Base-by-base conservation (phyloP, 2,329 filamentous ascomycete genomes). In the Alternaria triticimaculans region DNA sequence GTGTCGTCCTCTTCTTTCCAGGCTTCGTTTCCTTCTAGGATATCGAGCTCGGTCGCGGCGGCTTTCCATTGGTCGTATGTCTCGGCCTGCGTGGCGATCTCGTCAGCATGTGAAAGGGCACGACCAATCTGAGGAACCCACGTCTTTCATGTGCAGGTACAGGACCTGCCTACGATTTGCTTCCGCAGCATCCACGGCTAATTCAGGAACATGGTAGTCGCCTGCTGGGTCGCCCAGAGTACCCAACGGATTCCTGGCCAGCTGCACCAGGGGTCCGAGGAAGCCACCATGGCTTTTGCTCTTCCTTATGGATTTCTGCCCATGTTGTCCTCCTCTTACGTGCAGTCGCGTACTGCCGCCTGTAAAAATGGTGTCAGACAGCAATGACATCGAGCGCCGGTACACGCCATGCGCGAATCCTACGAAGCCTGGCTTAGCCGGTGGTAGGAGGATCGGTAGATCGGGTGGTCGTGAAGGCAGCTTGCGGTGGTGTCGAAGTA, bases 11-110 rank as follows among this genome's bases (percentile, higher is more conserved):
- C 87, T 30, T 84, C 78, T 77, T 97, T 97, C 94, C 94, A 97
- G 26, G 84, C 81, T 69, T 95, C 89, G 74, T 95, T 93, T 49
- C 90, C 90, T 77, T 97, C 93, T 14, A 97, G 82, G 10, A 85
- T 78, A 76, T 97, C 94, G 46, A 97, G 87, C 74, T 94, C 90
- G 46, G 85, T 85, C 3, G 94, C 94, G 10, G 92, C 91, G 15
- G 83, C 83, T 69, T 90, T 87, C 93, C 94, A 97, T 75, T 94
- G 88, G 54, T 86, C 82, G 70, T 89, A 86, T 1, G 87, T 87
- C 63, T 88, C 86, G 65, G 93, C 92, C 89, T 93, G 69, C 60
- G 46, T 41, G 18, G 57, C 45, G 26, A 54, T 53, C 4, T 62
- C 18, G 56, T 78, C 68, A 76, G 73, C 68, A 76, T 71, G 71